Evolutionary conservation across 352 stramenopile genomes (phyloP).

Genomic region (Globisporangium takayamanum): DNA sequence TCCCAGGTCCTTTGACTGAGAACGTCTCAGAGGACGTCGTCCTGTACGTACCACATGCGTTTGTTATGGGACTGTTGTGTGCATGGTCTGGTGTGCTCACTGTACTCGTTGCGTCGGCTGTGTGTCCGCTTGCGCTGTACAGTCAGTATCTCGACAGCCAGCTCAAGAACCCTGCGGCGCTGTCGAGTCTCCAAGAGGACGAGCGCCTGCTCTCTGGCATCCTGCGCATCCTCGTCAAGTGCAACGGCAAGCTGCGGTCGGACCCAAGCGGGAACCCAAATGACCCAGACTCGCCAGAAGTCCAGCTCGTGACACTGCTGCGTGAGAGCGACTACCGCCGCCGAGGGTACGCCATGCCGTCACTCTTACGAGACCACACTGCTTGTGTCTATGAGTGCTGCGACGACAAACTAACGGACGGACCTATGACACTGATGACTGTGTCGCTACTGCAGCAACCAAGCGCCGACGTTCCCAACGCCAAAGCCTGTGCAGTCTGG

Average conservation of each 20-base stretch:
- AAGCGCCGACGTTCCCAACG: constrained; percentile 34
- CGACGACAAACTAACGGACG: too few species aligned
- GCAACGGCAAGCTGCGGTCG: constrained; percentile 68
- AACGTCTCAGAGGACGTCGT: constrained; percentile 54
- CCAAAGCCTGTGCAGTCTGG: constrained; percentile 34
- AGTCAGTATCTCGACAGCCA: constrained; percentile 58
- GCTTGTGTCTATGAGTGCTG: neutral
- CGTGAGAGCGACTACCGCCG: constrained; percentile 64
- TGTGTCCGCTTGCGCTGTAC: neutral
- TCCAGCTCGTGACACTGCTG: constrained; percentile 56
- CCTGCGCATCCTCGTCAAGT: constrained; percentile 69
- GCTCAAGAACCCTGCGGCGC: constrained; percentile 27
- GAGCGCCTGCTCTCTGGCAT: constrained; percentile 63
- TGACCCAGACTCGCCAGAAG: constrained; percentile 56
- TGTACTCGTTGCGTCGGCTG: neutral
- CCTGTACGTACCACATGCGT: constrained; percentile 22
- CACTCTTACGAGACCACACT: neutral
- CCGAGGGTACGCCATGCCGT: constrained; percentile 24
- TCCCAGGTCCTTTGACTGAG: constrained; percentile 71
- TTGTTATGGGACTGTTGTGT: neutral
- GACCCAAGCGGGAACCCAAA: constrained; percentile 37
- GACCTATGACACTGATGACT: too few species aligned
- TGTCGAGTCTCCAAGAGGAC: constrained; percentile 43
- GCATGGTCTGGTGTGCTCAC: neutral
- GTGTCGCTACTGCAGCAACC: constrained; percentile 17